Evolutionary conservation across 2,329 filamentous ascomycete species (phyloP), one percentile per base, ranked within the genome.

Genomic region (Pestalotiopsis sp.): DNA sequence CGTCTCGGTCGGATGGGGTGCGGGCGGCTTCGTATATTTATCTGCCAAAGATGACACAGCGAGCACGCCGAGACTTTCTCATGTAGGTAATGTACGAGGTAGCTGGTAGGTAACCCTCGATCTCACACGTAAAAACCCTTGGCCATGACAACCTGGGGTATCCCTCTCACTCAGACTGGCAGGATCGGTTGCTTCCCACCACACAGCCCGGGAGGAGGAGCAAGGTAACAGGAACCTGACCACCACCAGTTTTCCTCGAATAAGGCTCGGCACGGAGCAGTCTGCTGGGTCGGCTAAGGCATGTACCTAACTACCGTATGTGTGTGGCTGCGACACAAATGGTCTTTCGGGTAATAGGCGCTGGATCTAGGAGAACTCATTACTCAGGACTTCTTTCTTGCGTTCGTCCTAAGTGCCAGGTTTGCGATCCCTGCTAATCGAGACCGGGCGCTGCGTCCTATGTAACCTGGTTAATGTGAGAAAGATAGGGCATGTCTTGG

Each of bases 111-210:
- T 36, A 36, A 36, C 31, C 31, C 31, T 36, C 31, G 31, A 36
- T 36, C 31, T 36, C 6, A 36, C 31, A 36, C 31, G 31, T 36
- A 9, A 36, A 52, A 20, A 23, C 23, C 60, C n/a, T 39, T 17
- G n/a, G 14, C 62, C 41, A 52, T 36, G 63, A 66, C 49, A 66
- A 38, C 31, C 63, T 23, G 36, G 39, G 49, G 59, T 27, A 17
- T 36, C 39, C 62, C 63, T 66, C 45, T 45, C 63, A 36, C 20
- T 57, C 45, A 58, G 23, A 57, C 45, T 14, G 63, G 57, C 45
- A 27, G 36, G 59, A 59, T 36, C 45, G 45, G n/a, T 9, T 52
- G 17, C 17, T 52, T 52, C 45, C 23, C 57, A 59, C 57, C 57
- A 59, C 45, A 36, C 20, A 59, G 57, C 57, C 57, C 17, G 23